Evolutionary conservation across 2,329 filamentous ascomycete genomes (phyloP), one percentile per base, ranked within the genome.

Genomic region (Ophiognomonia clavigignenti-juglandacearum): DNA sequence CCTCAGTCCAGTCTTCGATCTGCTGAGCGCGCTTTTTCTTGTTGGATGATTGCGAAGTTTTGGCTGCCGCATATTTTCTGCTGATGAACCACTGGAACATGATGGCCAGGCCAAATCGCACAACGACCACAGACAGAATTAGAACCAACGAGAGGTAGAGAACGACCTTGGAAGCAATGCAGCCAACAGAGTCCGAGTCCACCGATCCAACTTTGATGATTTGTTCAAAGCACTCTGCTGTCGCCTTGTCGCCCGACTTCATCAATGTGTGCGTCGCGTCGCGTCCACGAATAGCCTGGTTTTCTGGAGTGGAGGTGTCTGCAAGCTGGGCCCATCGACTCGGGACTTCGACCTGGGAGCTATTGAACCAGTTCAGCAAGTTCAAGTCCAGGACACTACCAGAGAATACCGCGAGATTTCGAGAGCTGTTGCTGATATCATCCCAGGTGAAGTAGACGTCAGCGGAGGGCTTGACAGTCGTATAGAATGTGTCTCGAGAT

Each of bases 371-470:
- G 49, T 83, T 75, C 22, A 98, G 74, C 24, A 98, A 78, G 58
- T 95, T 79, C 23, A 98, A 74, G 62, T 98, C 93, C 34, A 98
- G 75, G 4, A 98, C 93, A 59, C 87, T 89, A 45, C 92, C 92
- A 13, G 91, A 95, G 68, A 96, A 98, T 3, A 97, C 89, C 56
- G 96, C 83, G 38, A 98, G 74, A 61, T 97, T 97, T 49, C 93
- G 86, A 26, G 85, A 88, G 53, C 69, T 80, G 67, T 98, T 98
- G 62, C 82, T 88, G 57, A 97, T 81, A 59, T 98, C 93, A 20
- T 92, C 82, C 93, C 93, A 98, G 2, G 86, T 95, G 63, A 89
- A 98, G 67, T 92, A 98, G 14, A 98, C 92, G 57, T 96, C 90
- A 3, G 91, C 93, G 3, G 83, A 73, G 41, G 78, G 78, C 1